These are phyloP conservation scores for rapeseed (Brassica napus) DNA, from an alignment of 345 rosid species.

Conservation along the genomic window DNA sequence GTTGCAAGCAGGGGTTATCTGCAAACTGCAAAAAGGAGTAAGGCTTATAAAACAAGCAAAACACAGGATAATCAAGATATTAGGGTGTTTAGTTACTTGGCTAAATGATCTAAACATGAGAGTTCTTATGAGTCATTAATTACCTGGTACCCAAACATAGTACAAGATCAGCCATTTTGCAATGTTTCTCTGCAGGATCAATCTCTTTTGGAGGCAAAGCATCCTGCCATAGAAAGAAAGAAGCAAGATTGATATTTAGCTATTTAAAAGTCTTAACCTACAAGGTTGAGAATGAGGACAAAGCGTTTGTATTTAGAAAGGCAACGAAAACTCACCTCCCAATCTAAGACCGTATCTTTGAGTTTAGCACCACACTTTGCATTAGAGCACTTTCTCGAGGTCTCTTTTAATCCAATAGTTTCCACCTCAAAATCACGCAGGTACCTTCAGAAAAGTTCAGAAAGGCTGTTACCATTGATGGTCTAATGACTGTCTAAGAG, in stretches of 20 bases:
- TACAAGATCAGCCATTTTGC: constrained; percentile 87
- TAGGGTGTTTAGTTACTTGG: not conserved
- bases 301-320: not conserved
- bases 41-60: constrained; percentile 9
- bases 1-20: constrained; percentile 99
- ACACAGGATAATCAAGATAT: not conserved
- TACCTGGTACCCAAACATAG: constrained; percentile 97
- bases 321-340: constrained; percentile 70
- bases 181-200: constrained; percentile 84
- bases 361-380: constrained; percentile 78
- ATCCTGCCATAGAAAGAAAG: constrained; percentile 53
- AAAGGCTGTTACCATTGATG: not conserved
- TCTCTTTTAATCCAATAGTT: constrained; percentile 91
- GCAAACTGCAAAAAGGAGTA: constrained; percentile 69
- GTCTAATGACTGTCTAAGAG: not conserved
- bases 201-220: constrained; percentile 86
- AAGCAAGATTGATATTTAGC: not conserved
- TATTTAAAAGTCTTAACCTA: not conserved
- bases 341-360: constrained; percentile 92
- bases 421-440: constrained; percentile 95
- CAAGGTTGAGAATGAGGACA: not conserved
- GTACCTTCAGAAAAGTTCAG: constrained; percentile 56
- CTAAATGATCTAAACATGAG: not conserved
- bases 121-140: constrained; percentile 13
- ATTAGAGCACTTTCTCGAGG: constrained; percentile 73